Conservation (phyloP, 495 filamentous ascomycete genomes). For the Xylona heveae region DNA sequence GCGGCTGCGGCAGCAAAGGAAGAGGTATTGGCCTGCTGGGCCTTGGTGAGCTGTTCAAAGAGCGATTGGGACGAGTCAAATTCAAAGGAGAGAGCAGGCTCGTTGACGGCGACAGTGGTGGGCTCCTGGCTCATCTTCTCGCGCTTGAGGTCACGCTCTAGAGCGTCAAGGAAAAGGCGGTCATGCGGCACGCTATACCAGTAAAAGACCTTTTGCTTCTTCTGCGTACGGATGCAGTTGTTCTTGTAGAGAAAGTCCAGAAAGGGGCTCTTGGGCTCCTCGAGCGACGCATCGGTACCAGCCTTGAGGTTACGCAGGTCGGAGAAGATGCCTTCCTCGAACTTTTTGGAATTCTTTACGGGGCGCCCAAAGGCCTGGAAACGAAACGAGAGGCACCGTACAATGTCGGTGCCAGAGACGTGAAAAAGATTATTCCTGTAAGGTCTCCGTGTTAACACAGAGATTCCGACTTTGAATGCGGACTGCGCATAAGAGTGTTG, state of each 20-base stretch:
- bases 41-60: conserved; percentile 98
- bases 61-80: conserved; percentile 98
- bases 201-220: conserved; percentile 99
- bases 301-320: conserved; percentile 96
- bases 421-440: conserved; percentile 93
- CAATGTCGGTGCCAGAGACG: conserved; percentile 96
- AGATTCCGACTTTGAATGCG: conserved; percentile 1
- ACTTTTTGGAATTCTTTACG: conserved; percentile 99
- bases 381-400: conserved; percentile 91
- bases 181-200: conserved; percentile 99
- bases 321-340: conserved; percentile 98
- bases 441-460: conserved; percentile 12
- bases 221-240: conserved; percentile 98
- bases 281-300: conserved; percentile 93
- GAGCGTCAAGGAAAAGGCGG: conserved; percentile 85
- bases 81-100: conserved; percentile 93
- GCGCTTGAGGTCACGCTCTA: conserved; percentile 92
- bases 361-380: conserved; percentile 97
- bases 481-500: no score
- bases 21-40: conserved; percentile 92
- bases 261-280: conserved; percentile 96
- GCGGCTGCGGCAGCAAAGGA: conserved; percentile 80
- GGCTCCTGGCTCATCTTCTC: conserved; percentile 99
- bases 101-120: conserved; percentile 79
- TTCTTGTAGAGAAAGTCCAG: conserved; percentile 99